Conservation (phyloP, 495 filamentous ascomycete species). For the Amniculicola lignicola region DNA sequence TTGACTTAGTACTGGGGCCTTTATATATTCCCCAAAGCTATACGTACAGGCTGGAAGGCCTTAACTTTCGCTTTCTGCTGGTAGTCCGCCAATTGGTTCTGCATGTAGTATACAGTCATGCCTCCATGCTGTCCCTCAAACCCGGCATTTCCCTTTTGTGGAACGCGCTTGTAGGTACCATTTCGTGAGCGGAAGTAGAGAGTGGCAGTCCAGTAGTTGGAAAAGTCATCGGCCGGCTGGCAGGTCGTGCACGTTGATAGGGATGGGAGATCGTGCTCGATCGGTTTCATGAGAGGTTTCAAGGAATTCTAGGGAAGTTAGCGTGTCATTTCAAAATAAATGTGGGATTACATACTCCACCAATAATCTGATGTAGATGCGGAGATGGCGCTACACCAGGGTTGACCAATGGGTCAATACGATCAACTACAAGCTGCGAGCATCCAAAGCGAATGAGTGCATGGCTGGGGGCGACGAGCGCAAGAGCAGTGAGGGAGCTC, state of each 20-base stretch:
- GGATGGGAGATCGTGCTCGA: conserved; percentile 10
- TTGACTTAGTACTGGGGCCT: no score
- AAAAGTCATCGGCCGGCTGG: conserved; percentile 15
- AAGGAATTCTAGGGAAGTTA: conserved; percentile 17
- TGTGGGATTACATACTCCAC: conserved; percentile 7
- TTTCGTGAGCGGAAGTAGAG: conserved; percentile 21
- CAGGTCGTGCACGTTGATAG: conserved; percentile 23
- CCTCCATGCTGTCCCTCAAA: conserved; percentile 23
- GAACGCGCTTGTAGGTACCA: conserved; percentile 28
- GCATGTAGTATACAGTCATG: conserved; percentile 30
- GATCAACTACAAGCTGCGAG: conserved; percentile 25
- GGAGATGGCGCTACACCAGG: conserved; percentile 16
- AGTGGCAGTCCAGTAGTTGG: conserved; percentile 26
- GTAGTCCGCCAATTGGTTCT: conserved; percentile 16
- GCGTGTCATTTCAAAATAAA: neutral
- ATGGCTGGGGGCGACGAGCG: conserved; percentile 22
- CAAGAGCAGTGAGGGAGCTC: conserved; percentile 13
- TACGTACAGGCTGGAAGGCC: conserved; percentile 20
- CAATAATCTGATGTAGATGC: conserved; percentile 28
- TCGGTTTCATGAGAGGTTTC: conserved; percentile 10
- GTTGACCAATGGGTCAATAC: conserved; percentile 24
- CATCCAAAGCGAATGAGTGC: conserved; percentile 25
- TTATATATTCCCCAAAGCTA: no score
- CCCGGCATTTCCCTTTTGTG: conserved; percentile 13
- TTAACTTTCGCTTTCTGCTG: conserved; percentile 16